phyloP scores from a whole-genome alignment of 2,329 filamentous ascomycete genomes.

The Fusarium sp. region DNA sequence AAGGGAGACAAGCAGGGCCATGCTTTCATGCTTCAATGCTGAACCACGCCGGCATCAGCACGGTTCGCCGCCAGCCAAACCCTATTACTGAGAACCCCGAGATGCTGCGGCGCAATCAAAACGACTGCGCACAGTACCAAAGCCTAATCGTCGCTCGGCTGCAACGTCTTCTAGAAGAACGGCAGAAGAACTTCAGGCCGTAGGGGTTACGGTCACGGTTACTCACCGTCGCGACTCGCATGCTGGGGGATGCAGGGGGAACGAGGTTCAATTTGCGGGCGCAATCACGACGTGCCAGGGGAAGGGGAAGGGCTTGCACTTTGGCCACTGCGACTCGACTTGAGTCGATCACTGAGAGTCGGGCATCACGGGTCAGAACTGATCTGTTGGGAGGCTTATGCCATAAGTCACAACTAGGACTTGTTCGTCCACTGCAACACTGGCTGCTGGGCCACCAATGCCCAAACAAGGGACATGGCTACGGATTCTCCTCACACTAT shows the following conservation, averaged over 20 bases:
- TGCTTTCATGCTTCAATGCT: slow-evolving; percentile 2
- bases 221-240: slow-evolving; percentile 1
- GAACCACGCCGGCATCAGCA: slow-evolving; percentile 28
- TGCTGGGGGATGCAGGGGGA: slow-evolving; percentile 32
- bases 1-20: slow-evolving; percentile 4
- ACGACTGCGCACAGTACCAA: slow-evolving; percentile 19
- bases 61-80: slow-evolving; percentile 29
- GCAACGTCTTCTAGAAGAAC: slow-evolving; percentile 48
- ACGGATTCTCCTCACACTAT: slow-evolving; percentile 19
- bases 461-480: slow-evolving; percentile 14
- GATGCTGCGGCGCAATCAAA: slow-evolving; percentile 1
- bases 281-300: slow-evolving; percentile 30
- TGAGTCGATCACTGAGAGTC: slow-evolving; percentile 16
- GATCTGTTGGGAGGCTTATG: slow-evolving; percentile 4
- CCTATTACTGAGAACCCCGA: slow-evolving; percentile 25
- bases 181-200: slow-evolving; percentile 44
- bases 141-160: slow-evolving; percentile 24
- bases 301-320: slow-evolving; percentile 15
- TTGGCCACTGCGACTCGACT: slow-evolving; percentile 7
- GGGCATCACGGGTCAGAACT: slow-evolving; percentile 5
- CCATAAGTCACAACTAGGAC: slow-evolving; percentile 26
- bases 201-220: slow-evolving; percentile 1
- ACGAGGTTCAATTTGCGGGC: slow-evolving; percentile 38
- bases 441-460: slow-evolving; percentile 7
- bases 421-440: slow-evolving; percentile 9